Percentiles rank a stretch among this genome's conserved stretches.
These are phyloP conservation scores for Komagataella kurtzmanii DNA, from an alignment of 805 yeast species.

Conservation along the genomic window DNA sequence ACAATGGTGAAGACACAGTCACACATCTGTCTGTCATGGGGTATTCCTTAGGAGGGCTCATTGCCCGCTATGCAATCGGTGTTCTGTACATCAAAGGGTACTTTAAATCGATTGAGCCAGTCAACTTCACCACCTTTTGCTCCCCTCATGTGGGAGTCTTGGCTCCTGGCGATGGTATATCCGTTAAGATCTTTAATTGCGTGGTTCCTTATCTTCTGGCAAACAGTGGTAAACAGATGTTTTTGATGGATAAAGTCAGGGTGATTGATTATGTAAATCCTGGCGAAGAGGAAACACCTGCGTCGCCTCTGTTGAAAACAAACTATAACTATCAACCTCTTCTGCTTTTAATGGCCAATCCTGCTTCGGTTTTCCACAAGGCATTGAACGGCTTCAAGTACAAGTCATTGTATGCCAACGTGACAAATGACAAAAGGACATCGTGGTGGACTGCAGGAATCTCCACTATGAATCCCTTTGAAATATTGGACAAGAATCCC, in stretches of 20 bases:
- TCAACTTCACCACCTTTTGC: constrained; percentile 48
- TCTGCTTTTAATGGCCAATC: constrained; percentile 51
- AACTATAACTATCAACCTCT: constrained; percentile 28
- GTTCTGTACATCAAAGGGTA: constrained; percentile 37
- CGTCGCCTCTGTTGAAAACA: neutral
- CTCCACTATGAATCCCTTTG: constrained; percentile 46
- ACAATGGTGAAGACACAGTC: constrained; percentile 23
- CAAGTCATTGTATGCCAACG: constrained; percentile 56
- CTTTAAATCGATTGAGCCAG: constrained; percentile 37
- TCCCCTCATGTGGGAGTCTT: constrained; percentile 60
- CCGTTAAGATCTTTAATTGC: constrained; percentile 43
- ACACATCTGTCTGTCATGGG: constrained; percentile 70
- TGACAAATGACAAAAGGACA: constrained; percentile 69
- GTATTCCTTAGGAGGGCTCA: constrained; percentile 80
- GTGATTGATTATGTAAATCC: constrained; percentile 4
- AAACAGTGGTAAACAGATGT: constrained; percentile 63
- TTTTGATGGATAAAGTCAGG: constrained; percentile 33
- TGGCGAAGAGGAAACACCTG: neutral
- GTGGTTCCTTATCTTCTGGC: constrained; percentile 57
- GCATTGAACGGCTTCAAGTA: constrained; percentile 41
- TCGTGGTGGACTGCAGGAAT: constrained; percentile 78
- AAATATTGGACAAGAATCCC: constrained; percentile 18
- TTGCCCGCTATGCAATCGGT: constrained; percentile 75
- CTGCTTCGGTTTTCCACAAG: constrained; percentile 42
- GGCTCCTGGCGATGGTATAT: constrained; percentile 40